Evolutionary conservation across 1,284 basidiomycete genomes (phyloP), one percentile per base, ranked within the genome.

Genomic region (Stereum hirsutum): DNA sequence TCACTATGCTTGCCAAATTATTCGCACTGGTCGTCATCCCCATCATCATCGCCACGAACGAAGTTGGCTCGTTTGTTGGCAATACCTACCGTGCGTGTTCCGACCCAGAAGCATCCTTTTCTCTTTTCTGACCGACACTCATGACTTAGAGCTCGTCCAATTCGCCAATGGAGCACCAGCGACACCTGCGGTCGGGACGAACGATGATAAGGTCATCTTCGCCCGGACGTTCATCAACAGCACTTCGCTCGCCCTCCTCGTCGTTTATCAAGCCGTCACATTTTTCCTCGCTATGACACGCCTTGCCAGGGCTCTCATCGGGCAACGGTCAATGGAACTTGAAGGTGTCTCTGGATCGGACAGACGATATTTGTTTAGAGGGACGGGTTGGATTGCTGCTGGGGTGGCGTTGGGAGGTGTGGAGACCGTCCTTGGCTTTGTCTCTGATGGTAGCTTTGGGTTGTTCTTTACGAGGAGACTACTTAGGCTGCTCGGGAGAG

Each of bases 401-500:
- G 82, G 74, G 2, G 56, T 82, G 42, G 72, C 75, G 52, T 54
- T 86, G 12, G 81, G 81, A 5, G 71, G 72, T 2, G 57, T 79
- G 34, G 85, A 89, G 57, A 75, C 72, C 3, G 55, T 76, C 6
- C 52, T 80, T n/a, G 85, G 82, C 0, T 86, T 85, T 51, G 70
- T 69, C 1, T 57, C 61, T 14, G 15, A 35, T 6, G 66, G 64
- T 24, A 65, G 65, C 4, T 85, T 84, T 52, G 69, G 66, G 0
- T 50, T 70, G 8, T 62, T 66, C 1, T 52, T 87, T 6, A 64
- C 69, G 8, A 65, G 85, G 34, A 69, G 83, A 17, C 62, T 79
- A 26, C 50, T 88, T 30, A 67, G 80, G 33, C 59, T 81, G 43
- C 40, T 78, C 11, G 66, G 69, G 2, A 66, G 81, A 30, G 69